Evolutionary conservation across 2,329 filamentous ascomycete genomes (phyloP), one percentile per base, ranked within the genome.

Genomic region (Rutstroemia sp.): DNA sequence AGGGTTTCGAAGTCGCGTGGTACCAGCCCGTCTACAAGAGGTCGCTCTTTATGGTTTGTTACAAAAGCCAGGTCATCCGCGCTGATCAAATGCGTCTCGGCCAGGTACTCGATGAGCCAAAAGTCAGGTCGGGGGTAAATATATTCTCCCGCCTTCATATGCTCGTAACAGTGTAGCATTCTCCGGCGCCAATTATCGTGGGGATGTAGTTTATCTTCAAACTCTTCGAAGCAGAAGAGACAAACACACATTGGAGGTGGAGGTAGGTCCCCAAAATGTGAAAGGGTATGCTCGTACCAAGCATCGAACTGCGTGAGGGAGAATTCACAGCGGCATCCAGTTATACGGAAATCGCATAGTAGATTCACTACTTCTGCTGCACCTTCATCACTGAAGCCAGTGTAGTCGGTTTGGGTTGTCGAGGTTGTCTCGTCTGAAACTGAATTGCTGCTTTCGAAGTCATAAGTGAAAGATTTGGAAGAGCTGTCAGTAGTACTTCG

Each of bases 151-250:
- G 0, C 58, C 68, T 2, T 66, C 39, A 12, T 64, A 54, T 83
- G 80, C 0, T 57, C 55, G 0, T 68, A 71, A 50, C 82, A 77
- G 60, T 84, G 81, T 2, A 64, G 27, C 76, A 83, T 77, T 2
- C 80, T 73, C 1, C 60, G 17, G 0, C 37, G 34, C 64, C 64
- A 69, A 45, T 56, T 65, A 16, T 9, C 9, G 10, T 23, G 7
- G 1, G 55, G 56, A 52, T 66, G 50, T 3, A 39, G 17, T 2
- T 48, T 12, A 25, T 56, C 44, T 17, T 57, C 56, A 7, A 60
- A 59, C 42, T 55, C 49, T 0, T 64, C 48, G 53, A 76, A 69
- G 61, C 80, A 83, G 58, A 79, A 82, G 73, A 75, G 79, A 61
- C 80, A 83, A 0, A 72, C 53, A 4, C 70, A 70, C 9, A 60